Conservation (phyloP, 2,329 filamentous ascomycete genomes). For the Trichophyton simii region DNA sequence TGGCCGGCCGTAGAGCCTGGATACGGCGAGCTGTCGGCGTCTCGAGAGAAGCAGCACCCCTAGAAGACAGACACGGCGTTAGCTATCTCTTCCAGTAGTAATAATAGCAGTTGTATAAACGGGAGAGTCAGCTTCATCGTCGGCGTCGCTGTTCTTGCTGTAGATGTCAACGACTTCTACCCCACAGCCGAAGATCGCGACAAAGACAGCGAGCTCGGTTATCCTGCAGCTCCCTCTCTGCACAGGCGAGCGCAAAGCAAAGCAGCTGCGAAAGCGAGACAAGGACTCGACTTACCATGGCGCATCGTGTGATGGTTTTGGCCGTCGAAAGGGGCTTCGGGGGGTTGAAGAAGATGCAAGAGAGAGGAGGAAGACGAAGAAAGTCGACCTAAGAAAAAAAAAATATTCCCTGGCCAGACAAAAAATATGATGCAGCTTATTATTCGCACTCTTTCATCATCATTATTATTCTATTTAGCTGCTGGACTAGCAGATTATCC, state of each 20-base stretch:
- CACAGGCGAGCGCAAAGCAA: neutral
- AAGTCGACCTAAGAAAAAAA: too few relatives aligned
- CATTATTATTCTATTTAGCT: too few relatives aligned
- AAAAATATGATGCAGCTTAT: neutral
- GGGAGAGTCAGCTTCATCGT: neutral
- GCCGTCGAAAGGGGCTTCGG: neutral
- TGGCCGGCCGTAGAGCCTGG: slow-evolving; percentile 18
- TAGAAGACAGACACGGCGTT: slow-evolving; percentile 11
- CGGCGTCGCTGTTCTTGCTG: too few relatives aligned
- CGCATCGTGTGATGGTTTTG: neutral
- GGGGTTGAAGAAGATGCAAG: neutral
- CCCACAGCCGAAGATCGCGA: neutral
- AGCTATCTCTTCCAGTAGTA: neutral
- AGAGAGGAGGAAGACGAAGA: neutral
- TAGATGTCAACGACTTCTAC: neutral
- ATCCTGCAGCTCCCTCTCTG: neutral
- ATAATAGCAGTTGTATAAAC: neutral
- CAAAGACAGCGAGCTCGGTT: neutral
- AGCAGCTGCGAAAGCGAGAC: neutral
- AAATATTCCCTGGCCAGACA: neutral
- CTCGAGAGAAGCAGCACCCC: slow-evolving; percentile 33
- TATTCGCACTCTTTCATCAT: too few relatives aligned
- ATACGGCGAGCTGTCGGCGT: slow-evolving; percentile 18
- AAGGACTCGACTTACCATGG: neutral
- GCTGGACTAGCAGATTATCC: too few relatives aligned